Base-by-base conservation (phyloP, 139 green algal genomes). In the Marvania coccoides region DNA sequence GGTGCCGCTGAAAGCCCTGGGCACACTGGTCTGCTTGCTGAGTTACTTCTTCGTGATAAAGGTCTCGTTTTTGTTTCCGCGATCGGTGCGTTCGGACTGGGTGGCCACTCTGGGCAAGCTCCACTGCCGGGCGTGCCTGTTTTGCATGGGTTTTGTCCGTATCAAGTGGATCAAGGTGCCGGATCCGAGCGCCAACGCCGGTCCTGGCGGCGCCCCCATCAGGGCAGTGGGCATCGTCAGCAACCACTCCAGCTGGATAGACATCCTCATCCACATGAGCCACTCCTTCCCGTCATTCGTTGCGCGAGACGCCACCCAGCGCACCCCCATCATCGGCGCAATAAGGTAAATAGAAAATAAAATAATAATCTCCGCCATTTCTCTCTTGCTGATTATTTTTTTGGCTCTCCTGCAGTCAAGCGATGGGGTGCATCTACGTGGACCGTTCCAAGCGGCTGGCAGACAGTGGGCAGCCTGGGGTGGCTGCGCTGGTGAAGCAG, bases 191-290 rank as follows among this genome's bases (percentile, higher is more conserved):
- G 29, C 4, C 58, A 53, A 2, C 1, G 35, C n/a, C 37, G 54
- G n/a, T 1, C 64, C 28, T 26, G 34, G 15, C 40, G 40, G 37
- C n/a, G 61, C 13, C 67, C 35, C 38, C 30, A 47, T 28, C 47
- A 72, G 4, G 48, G 23, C 24, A 63, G 58, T 7, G 42, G 79
- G 58, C 15, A 82, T 95, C 23, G 81, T 96, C 4, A 87, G 75
- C 42, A 96, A 96, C 69, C 90, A 94, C 71, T 61, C 79, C 38
- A 77, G 78, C 58, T 97, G 82, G 81, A 48, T 78, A 4, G 90
- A 97, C 71, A 96, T 97, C 54, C 61, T 97, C 35, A 61, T 96
- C 13, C 83, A 88, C 66, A 92, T 95, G 82, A 78, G 75, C 39
- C 51, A 73, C 15, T 81, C 72, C 33, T 88, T 92, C 24, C 90